These are phyloP conservation scores for Trichoderma pleuroti DNA, from an alignment of 2,329 filamentous ascomycete species.

Conservation along the genomic window DNA sequence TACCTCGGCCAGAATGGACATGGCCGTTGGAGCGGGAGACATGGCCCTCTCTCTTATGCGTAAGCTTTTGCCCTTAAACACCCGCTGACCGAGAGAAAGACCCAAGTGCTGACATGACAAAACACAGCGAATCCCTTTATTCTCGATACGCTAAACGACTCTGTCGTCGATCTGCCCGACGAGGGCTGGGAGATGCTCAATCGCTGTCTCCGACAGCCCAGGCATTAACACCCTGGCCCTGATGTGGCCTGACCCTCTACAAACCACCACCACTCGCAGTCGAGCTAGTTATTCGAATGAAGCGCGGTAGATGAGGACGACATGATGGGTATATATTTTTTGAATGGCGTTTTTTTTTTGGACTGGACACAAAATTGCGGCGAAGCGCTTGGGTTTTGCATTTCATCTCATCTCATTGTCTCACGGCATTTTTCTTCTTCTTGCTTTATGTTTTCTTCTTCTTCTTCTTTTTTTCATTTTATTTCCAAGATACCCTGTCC, in stretches of 20 bases:
- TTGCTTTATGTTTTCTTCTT: not conserved
- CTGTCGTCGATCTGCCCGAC: slow-evolving; percentile 35
- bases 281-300: not conserved
- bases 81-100: not conserved
- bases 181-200: slow-evolving; percentile 37
- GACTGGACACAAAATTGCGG: not conserved
- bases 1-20: slow-evolving; percentile 47
- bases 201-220: slow-evolving; percentile 26
- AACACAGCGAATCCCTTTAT: slow-evolving; percentile 38
- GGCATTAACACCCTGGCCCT: not conserved
- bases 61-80: slow-evolving; percentile 31
- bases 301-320: slow-evolving; percentile 3
- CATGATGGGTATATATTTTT: not conserved
- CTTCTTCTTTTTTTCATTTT: not conserved
- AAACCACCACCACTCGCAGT: not conserved
- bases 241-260: not conserved
- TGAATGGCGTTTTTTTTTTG: slow-evolving; percentile 11
- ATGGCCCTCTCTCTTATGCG: slow-evolving; percentile 42
- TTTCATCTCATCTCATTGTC: not conserved
- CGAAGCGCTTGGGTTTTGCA: not conserved
- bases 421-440: not conserved
- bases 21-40: slow-evolving; percentile 43
- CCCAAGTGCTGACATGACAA: not conserved
- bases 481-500: slow-evolving; percentile 11
- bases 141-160: slow-evolving; percentile 40